Conservation (phyloP, 2,329 filamentous ascomycete genomes). For the Colletotrichum sp. region DNA sequence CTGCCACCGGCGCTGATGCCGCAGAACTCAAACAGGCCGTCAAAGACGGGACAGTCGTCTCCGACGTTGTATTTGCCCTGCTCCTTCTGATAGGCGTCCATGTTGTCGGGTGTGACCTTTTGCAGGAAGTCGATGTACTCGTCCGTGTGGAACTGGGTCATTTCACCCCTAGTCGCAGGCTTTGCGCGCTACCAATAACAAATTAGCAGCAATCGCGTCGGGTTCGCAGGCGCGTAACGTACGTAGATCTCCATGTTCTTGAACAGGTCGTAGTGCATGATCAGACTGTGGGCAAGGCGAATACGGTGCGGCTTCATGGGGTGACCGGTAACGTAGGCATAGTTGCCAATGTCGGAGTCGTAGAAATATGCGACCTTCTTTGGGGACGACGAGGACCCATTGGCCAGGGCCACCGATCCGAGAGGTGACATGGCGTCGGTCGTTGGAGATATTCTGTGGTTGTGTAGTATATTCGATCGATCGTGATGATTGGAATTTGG, state of each 20-base stretch:
- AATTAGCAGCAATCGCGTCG: neutral
- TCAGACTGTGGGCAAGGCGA: slow-evolving; percentile 91
- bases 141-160: slow-evolving; percentile 92
- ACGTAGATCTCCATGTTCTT: slow-evolving; percentile 97
- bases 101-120: slow-evolving; percentile 98
- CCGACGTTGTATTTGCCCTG: slow-evolving; percentile 94
- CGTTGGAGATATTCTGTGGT: neutral
- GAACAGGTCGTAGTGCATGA: slow-evolving; percentile 95
- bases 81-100: slow-evolving; percentile 91
- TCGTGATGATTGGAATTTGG: neutral
- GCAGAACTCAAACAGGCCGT: slow-evolving; percentile 96
- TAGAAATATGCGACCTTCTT: slow-evolving; percentile 98
- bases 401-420: slow-evolving; percentile 50
- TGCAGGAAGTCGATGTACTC: slow-evolving; percentile 95
- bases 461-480: neutral
- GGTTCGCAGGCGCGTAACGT: slow-evolving; percentile 51
- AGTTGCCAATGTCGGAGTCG: slow-evolving; percentile 97
- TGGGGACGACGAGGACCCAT: slow-evolving; percentile 47
- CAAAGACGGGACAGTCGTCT: slow-evolving; percentile 97
- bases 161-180: slow-evolving; percentile 86
- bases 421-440: slow-evolving; percentile 29
- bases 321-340: slow-evolving; percentile 95
- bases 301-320: slow-evolving; percentile 99
- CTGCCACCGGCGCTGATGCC: slow-evolving; percentile 93
- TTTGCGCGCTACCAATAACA: slow-evolving; percentile 70